Percentiles rank a stretch among this genome's conserved stretches.
Conservation (phyloP, 768 basidiomycete genomes). For the Suillus ampliporus region DNA sequence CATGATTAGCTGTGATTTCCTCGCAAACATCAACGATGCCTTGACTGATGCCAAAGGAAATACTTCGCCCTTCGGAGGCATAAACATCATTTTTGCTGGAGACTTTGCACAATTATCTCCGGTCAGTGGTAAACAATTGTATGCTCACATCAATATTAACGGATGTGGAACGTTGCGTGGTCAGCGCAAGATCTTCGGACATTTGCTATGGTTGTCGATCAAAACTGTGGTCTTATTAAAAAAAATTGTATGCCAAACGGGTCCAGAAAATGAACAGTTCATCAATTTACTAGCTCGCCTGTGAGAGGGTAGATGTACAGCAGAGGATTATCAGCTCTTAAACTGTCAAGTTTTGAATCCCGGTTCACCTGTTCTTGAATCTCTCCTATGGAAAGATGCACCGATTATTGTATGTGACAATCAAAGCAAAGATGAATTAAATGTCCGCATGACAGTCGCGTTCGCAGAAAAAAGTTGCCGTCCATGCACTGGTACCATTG, state of each 20-base stretch:
- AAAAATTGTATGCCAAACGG: slow-evolving; percentile 34
- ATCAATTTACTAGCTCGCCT: slow-evolving; percentile 30
- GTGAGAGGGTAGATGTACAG: slow-evolving; percentile 31
- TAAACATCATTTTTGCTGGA: slow-evolving; percentile 48
- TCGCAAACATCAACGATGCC: slow-evolving; percentile 39
- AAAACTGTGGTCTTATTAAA: slow-evolving; percentile 35
- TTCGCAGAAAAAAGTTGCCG: too few species aligned
- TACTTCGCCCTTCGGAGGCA: slow-evolving; percentile 39
- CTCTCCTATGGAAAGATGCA: slow-evolving; percentile 28
- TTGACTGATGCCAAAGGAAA: slow-evolving; percentile 39
- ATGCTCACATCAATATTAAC: slow-evolving; percentile 9
- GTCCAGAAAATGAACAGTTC: slow-evolving; percentile 27
- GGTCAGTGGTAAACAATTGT: slow-evolving; percentile 34
- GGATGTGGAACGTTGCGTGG: slow-evolving; percentile 4
- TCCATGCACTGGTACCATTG: slow-evolving; percentile 29
- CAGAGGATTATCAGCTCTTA: slow-evolving; percentile 30
- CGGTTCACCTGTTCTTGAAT: slow-evolving; percentile 8
- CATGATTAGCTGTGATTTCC: slow-evolving; percentile 37
- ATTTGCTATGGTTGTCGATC: slow-evolving; percentile 41
- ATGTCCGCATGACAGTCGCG: slow-evolving; percentile 27
- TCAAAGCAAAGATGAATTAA: slow-evolving; percentile 43
- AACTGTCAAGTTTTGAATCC: slow-evolving; percentile 18
- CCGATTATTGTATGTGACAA: slow-evolving; percentile 46
- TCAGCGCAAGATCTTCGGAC: slow-evolving; percentile 32
- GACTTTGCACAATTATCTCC: slow-evolving; percentile 51